These are phyloP conservation scores for Dictyostelium brefeldianum DNA, from an alignment of 78 protist species.

Conservation along the genomic window DNA sequence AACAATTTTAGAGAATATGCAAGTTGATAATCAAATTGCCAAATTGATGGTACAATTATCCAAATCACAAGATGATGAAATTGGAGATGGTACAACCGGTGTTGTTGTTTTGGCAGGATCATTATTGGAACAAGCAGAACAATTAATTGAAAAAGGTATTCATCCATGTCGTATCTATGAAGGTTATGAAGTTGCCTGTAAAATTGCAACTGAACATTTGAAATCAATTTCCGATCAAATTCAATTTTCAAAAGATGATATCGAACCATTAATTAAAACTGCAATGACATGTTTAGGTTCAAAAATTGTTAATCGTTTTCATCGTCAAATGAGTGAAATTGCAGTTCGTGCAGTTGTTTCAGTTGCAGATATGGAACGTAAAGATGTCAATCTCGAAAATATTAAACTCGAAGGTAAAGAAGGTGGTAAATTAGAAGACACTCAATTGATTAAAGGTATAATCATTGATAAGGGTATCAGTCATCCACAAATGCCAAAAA, in stretches of 20 bases:
- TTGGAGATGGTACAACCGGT: slow-evolving; percentile 99
- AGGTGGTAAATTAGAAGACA: slow-evolving; percentile 99
- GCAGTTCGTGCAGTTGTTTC: slow-evolving; percentile 98
- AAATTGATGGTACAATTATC: slow-evolving; percentile 99
- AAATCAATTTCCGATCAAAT: slow-evolving; percentile 83
- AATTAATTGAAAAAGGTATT: slow-evolving; percentile 96
- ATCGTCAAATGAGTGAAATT: slow-evolving; percentile 96
- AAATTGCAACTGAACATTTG: slow-evolving; percentile 90
- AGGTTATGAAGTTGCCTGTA: slow-evolving; percentile 81
- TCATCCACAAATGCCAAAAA: slow-evolving; percentile 97
- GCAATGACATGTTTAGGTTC: slow-evolving; percentile 98
- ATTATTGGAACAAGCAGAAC: slow-evolving; percentile 97
- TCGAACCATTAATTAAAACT: slow-evolving; percentile 90
- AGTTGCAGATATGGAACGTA: slow-evolving; percentile 98
- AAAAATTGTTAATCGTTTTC: slow-evolving; percentile 96
- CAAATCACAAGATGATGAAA: slow-evolving; percentile 98
- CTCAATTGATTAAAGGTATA: slow-evolving; percentile 97
- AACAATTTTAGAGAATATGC: slow-evolving; percentile 97
- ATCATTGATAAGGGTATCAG: slow-evolving; percentile 98
- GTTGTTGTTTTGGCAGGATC: slow-evolving; percentile 99
- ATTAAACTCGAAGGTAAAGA: slow-evolving; percentile 97
- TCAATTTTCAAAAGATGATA: slow-evolving; percentile 65
- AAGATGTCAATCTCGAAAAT: slow-evolving; percentile 99
- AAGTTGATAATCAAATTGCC: slow-evolving; percentile 97
- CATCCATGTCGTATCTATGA: slow-evolving; percentile 96